Base-by-base conservation (phyloP, 1,284 basidiomycete species). In the Thecaphora frezii region DNA sequence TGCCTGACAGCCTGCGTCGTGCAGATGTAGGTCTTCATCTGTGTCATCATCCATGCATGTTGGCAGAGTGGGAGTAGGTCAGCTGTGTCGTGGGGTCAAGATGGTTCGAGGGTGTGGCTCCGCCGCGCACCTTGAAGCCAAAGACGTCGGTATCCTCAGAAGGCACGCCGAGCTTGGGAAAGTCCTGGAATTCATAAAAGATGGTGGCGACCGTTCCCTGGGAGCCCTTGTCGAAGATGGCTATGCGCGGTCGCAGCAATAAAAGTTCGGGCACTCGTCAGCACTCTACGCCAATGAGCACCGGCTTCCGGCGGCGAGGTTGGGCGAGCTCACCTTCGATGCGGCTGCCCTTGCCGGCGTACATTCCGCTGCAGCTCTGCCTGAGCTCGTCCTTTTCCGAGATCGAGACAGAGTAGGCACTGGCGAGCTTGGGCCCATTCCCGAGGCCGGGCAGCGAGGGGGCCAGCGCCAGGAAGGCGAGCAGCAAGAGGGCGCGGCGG, bases 341-440 rank as follows among this genome's bases (percentile, higher is more conserved):
- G 80, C 85, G 88, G 23, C 93, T 89, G 37, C 86, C 83, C 50
- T 85, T 80, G 49, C 86, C 86, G 24, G 86, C 89, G 85, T 89
- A 94, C 91, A 98, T 96, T 51, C 93, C 93, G 59, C 88, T 91
- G 82, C 93, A 98, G 78, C 89, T 88, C 83, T 97, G 93, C 47
- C 89, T 74, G 40, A 82, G 71, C 18, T 77, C 69, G 67, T 93
- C 90, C 62, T 85, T 86, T 77, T 83, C 82, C 12, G 71, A 62
- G 42, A 73, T 70, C 23, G 48, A 44, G 5, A 70, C 64, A 16
- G 62, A 61, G 50, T 69, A 75, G 14, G 71, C 73, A 10, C 19
- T 26, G 1, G 26, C 51, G 19, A 22, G 39, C 12, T 41, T 41
- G 39, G 5, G 3, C 10, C 12, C 12, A 3, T 4, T 5, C 4